phyloP scores from a whole-genome alignment of 805 yeast species.

The Kurtzmaniella fragi region DNA sequence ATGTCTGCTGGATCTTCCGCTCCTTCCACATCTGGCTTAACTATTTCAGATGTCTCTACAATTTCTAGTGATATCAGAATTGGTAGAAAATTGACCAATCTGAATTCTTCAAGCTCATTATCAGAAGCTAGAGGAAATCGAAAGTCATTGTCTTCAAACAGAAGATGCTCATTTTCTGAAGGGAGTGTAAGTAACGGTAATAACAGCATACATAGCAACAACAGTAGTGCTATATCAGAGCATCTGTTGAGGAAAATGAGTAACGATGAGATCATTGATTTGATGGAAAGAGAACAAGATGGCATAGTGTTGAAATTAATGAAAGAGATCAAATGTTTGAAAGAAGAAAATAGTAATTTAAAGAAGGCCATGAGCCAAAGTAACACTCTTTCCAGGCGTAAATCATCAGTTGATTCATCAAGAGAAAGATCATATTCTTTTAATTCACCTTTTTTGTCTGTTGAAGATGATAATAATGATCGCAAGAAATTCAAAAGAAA shows the following conservation, averaged over 20 bases:
- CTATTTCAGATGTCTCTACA: constrained; percentile 5
- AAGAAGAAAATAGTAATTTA: constrained; percentile 47
- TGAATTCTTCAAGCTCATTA: constrained; percentile 3
- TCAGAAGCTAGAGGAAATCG: constrained; percentile 5
- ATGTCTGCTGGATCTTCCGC: too few relatives aligned
- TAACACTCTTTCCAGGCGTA: too few relatives aligned
- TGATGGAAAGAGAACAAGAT: constrained; percentile 72
- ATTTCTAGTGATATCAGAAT: constrained; percentile 8
- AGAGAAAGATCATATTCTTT: neutral
- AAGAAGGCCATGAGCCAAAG: constrained; percentile 9
- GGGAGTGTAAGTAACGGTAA: neutral
- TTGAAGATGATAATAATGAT: neutral
- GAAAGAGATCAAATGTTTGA: constrained; percentile 52
- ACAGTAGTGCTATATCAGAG: neutral
- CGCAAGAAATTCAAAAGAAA: constrained; percentile 3
- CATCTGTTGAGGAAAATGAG: constrained; percentile 14
- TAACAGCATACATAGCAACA: constrained; percentile 3
- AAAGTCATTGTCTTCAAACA: neutral
- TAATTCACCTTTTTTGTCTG: neutral
- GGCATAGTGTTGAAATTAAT: constrained; percentile 64
- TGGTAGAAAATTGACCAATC: constrained; percentile 5
- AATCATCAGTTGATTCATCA: neutral
- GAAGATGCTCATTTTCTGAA: neutral
- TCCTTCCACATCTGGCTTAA: too few relatives aligned
- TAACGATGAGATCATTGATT: constrained; percentile 48